Evolutionary conservation across 768 basidiomycete genomes (phyloP), one percentile per base, ranked within the genome.

Genomic region (Russula abietina): DNA sequence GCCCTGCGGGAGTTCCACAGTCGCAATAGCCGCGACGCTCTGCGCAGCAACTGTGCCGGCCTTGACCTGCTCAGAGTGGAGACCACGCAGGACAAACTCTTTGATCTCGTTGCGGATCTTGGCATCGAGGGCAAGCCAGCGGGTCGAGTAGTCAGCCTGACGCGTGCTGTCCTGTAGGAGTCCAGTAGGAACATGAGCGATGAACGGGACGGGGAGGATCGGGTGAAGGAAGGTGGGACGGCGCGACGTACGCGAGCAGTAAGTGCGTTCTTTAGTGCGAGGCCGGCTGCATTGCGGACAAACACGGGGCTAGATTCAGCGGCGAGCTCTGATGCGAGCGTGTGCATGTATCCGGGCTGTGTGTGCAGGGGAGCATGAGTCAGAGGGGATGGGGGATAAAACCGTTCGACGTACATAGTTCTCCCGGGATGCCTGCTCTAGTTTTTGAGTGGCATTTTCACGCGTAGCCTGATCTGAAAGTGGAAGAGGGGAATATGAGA

Each of bases 261-360:
- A 62, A 99, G 76, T 64, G 93, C 84, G 75, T 99, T 99, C 83
- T 98, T 99, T 75, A 99, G 79, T 22, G 96, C 95, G 56, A 99
- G 81, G 73, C 93, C 94, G 26, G 97, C 95, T n/a, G 96, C 94
- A 71, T 91, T 96, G 68, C 97, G 82, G 57, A 95, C 83, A 73
- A 93, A 87, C 38, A 86, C 70, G 16, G 81, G 78, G 7, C 81
- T 82, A 49, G 66, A 77, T 72, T 94, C 92, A 68, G 93, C 88
- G 32, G 86, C 84, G 52, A 99, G 83, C 67, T 93, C 91, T 19
- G 83, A 76, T 19, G 91, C 88, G 65, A 99, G 86, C 81, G 91
- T 93, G 72, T 87, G 73, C 85, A 98, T 89, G 79, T 98, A 99
- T 69, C 86, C 87, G 64, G 91, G 89, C 94, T 96, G 76, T 52